Conservation (phyloP, 768 basidiomycete species). For the Lactarius deliciosus region DNA sequence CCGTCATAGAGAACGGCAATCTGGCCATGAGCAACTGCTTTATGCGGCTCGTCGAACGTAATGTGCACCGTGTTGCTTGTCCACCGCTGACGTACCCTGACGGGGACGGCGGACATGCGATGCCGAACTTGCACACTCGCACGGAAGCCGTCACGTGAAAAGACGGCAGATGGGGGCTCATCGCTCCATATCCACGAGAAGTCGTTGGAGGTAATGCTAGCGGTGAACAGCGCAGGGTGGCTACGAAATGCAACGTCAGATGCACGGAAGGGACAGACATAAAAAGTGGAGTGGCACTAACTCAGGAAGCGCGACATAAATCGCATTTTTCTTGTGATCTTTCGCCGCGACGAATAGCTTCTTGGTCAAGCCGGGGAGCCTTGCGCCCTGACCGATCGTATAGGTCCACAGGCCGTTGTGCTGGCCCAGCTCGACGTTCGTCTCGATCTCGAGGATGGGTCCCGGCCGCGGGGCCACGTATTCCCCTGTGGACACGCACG, state of each 20-base stretch:
- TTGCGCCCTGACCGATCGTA: slow-evolving; percentile 82
- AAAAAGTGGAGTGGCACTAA: slow-evolving; percentile 34
- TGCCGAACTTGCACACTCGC: slow-evolving; percentile 64
- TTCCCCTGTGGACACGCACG: slow-evolving; percentile 50
- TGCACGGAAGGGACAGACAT: not conserved
- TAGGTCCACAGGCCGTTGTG: slow-evolving; percentile 83
- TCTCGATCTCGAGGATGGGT: slow-evolving; percentile 56
- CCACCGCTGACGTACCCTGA: slow-evolving; percentile 18
- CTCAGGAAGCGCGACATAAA: slow-evolving; percentile 78
- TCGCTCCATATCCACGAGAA: slow-evolving; percentile 82
- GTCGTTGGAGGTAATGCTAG: slow-evolving; percentile 39
- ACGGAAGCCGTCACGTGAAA: slow-evolving; percentile 45
- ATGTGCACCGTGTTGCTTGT: slow-evolving; percentile 41
- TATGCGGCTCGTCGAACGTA: slow-evolving; percentile 56
- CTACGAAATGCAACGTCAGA: slow-evolving; percentile 37
- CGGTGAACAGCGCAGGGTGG: slow-evolving; percentile 54
- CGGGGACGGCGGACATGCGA: slow-evolving; percentile 52
- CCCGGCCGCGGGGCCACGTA: slow-evolving; percentile 75
- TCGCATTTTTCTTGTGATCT: slow-evolving; percentile 55
- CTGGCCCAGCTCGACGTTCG: slow-evolving; percentile 52
- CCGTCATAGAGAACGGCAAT: slow-evolving; percentile 71
- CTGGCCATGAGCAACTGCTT: slow-evolving; percentile 78
- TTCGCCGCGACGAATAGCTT: slow-evolving; percentile 77
- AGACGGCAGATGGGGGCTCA: slow-evolving; percentile 48
- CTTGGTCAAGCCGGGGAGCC: slow-evolving; percentile 56